These are phyloP conservation scores for Puccinia novopanici DNA, from an alignment of 1,284 basidiomycete species.

Conservation along the genomic window DNA sequence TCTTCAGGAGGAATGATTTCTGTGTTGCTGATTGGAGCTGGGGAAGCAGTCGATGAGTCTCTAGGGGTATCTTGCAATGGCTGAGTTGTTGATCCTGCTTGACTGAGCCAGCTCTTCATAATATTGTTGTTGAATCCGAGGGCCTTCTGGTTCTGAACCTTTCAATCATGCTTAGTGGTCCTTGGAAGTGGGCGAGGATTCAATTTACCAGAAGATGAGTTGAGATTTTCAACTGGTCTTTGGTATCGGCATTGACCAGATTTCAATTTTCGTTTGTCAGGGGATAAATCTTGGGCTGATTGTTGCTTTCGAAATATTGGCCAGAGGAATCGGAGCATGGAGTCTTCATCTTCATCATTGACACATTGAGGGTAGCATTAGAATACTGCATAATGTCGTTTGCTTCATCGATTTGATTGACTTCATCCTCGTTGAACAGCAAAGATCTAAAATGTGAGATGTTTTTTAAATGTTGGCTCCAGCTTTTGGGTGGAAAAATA, in stretches of 20 bases:
- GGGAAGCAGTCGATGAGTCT: background rate
- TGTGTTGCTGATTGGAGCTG: too few species aligned
- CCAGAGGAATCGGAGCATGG: too few species aligned
- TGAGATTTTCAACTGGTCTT: background rate
- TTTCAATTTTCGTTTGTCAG: background rate
- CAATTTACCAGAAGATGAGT: background rate
- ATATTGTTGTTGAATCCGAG: background rate
- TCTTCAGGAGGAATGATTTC: background rate
- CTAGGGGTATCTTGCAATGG: background rate
- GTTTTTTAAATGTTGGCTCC: too few species aligned
- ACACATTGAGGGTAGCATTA: too few species aligned
- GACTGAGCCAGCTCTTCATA: constrained; percentile 6
- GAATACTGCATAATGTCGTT: too few species aligned
- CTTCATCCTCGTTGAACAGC: too few species aligned
- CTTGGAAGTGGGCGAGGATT: background rate
- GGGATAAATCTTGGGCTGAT: background rate
- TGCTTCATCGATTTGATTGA: too few species aligned
- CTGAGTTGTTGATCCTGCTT: background rate
- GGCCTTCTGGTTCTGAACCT: background rate
- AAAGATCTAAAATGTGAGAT: too few species aligned
- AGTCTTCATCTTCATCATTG: too few species aligned
- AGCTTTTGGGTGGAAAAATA: too few species aligned
- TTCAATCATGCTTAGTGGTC: constrained; percentile 1
- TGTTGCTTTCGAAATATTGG: too few species aligned
- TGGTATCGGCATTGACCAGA: background rate